These are phyloP conservation scores for Exophiala alcalophila DNA, from an alignment of 2,329 filamentous ascomycete species.

Conservation along the genomic window DNA sequence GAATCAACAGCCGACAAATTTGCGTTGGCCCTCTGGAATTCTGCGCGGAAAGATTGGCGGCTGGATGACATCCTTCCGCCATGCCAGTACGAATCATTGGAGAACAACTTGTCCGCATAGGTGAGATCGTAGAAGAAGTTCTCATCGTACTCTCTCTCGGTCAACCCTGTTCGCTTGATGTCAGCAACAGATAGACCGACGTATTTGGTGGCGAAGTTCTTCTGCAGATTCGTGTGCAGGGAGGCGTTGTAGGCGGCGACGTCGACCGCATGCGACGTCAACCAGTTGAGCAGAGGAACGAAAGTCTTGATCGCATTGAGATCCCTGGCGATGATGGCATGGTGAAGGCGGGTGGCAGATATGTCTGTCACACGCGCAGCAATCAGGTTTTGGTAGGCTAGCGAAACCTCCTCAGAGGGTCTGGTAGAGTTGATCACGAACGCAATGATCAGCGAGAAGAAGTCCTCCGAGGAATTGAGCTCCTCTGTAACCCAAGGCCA, in stretches of 20 bases:
- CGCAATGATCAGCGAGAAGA: conserved; percentile 68
- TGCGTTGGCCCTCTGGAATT: conserved; percentile 81
- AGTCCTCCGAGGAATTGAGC: conserved; percentile 68
- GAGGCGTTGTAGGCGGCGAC: conserved; percentile 84
- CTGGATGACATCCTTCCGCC: conserved; percentile 43
- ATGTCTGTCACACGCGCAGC: conserved; percentile 83
- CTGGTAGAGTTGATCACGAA: conserved; percentile 63
- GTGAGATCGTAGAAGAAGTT: conserved; percentile 82
- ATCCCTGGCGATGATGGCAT: conserved; percentile 73
- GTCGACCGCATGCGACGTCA: conserved; percentile 71
- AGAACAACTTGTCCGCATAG: conserved; percentile 71
- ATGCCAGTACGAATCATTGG: conserved; percentile 76
- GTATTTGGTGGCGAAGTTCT: conserved; percentile 79
- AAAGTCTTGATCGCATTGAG: conserved; percentile 66
- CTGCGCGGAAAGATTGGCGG: conserved; percentile 59
- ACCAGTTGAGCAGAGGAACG: conserved; percentile 73
- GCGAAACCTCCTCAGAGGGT: conserved; percentile 44
- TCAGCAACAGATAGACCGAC: conserved; percentile 68
- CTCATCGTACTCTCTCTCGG: conserved; percentile 63
- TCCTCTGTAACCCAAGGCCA: conserved; percentile 93
- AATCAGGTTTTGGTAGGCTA: conserved; percentile 64
- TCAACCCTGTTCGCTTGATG: conserved; percentile 73
- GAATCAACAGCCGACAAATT: conserved; percentile 92
- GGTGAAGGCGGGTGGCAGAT: conserved; percentile 85
- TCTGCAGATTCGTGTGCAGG: conserved; percentile 77